A percentile compares a stretch with the other conserved stretches of the same genome.
phyloP scores from a whole-genome alignment of 371 early-diverging fungal species.

The Mortierella sp. region DNA sequence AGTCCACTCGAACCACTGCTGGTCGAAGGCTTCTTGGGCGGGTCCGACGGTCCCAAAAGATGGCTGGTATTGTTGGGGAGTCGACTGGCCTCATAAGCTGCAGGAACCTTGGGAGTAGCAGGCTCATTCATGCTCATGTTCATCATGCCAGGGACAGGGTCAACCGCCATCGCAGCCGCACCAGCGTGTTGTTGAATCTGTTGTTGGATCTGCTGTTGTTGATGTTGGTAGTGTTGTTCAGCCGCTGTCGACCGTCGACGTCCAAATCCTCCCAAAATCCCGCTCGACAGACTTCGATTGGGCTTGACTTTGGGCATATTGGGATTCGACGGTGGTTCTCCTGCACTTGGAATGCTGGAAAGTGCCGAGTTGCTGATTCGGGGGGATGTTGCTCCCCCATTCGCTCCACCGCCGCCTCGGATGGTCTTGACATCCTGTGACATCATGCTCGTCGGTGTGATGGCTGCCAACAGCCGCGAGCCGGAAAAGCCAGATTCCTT shows the following conservation, averaged over 20 bases:
- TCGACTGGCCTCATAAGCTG: too few species aligned
- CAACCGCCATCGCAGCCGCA: not conserved
- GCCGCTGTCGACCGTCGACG: constrained; percentile 18
- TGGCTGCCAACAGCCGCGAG: constrained; percentile 11
- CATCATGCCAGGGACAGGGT: constrained; percentile 2
- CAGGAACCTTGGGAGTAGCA: too few species aligned
- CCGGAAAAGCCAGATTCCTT: constrained; percentile 19
- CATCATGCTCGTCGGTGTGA: not conserved
- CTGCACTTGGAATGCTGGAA: constrained; percentile 7
- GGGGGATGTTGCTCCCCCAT: constrained; percentile 1
- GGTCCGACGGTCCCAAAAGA: constrained; percentile 12
- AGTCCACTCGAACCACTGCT: too few species aligned
- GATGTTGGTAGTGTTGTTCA: constrained; percentile 18
- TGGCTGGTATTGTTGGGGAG: not conserved
- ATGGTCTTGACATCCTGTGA: constrained; percentile 42
- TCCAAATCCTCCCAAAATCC: constrained; percentile 24
- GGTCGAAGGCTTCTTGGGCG: constrained; percentile 28
- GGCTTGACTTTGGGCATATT: constrained; percentile 25
- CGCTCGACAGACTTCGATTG: constrained; percentile 39
- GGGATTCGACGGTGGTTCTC: constrained; percentile 1
- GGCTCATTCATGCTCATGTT: constrained; percentile 9
- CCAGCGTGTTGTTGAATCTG: too few species aligned
- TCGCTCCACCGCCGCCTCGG: constrained; percentile 30
- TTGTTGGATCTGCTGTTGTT: too few species aligned
- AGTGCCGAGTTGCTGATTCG: constrained; percentile 19